phyloP scores from a whole-genome alignment of 2,329 filamentous ascomycete genomes.

The Phyllosticta citrichinensis region DNA sequence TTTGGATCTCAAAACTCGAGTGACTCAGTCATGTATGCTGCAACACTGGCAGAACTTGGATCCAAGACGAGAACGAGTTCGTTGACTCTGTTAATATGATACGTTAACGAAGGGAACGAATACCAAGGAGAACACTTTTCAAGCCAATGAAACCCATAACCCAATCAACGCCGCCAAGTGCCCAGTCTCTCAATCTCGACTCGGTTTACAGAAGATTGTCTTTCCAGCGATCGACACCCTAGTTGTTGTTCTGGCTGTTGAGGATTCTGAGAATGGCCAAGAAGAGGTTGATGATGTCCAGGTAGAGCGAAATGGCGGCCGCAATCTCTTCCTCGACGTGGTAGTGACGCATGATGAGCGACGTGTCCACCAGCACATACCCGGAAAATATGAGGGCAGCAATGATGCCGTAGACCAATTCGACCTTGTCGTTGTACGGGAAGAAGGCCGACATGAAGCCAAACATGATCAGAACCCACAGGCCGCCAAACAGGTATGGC shows the following conservation, averaged over 20 bases:
- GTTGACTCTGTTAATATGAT: not conserved
- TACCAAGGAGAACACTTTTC: not conserved
- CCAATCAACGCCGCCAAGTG: not conserved
- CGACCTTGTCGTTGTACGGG: constrained; percentile 67
- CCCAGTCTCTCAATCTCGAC: not conserved
- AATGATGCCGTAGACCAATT: constrained; percentile 76
- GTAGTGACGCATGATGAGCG: constrained; percentile 89
- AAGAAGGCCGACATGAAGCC: constrained; percentile 90
- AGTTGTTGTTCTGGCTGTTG: constrained; percentile 94
- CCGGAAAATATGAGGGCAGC: constrained; percentile 82
- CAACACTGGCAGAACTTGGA: not conserved
- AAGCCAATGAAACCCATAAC: not conserved
- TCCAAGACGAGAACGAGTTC: not conserved
- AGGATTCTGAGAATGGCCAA: constrained; percentile 88
- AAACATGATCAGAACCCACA: constrained; percentile 87
- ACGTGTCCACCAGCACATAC: constrained; percentile 94
- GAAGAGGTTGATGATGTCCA: constrained; percentile 97
- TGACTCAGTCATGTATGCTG: not conserved
- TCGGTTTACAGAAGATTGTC: not conserved
- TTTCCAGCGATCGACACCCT: not conserved
- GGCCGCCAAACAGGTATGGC: constrained; percentile 81
- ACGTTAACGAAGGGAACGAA: not conserved
- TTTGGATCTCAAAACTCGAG: not conserved
- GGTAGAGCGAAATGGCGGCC: constrained; percentile 85
- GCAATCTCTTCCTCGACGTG: constrained; percentile 98